Evolutionary conservation across 2,329 filamentous ascomycete species (phyloP).

Genomic region (Aureobasidium sp.): DNA sequence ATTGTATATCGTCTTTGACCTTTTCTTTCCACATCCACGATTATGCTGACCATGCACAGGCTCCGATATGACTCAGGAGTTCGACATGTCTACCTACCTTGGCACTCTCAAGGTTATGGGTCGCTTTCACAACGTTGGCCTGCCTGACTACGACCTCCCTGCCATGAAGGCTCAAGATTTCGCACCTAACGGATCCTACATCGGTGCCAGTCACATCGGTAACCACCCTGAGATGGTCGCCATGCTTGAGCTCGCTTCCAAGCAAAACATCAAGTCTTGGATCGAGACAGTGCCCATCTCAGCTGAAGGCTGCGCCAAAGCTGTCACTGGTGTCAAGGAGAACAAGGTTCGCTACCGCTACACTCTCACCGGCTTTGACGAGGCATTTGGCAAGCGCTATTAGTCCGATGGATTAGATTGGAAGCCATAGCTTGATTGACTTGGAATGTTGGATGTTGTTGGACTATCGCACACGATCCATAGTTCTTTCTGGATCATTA

Average conservation of each 20-base stretch:
- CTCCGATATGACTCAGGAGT: conserved; percentile 56
- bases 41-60: conserved; percentile 21
- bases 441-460: no score
- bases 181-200: conserved; percentile 56
- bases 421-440: no score
- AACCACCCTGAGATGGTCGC: conserved; percentile 37
- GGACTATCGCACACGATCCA: no score
- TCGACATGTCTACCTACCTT: conserved; percentile 62
- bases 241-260: conserved; percentile 37
- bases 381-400: conserved; percentile 48
- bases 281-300: conserved; percentile 61
- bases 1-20: conserved; percentile 32
- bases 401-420: no score
- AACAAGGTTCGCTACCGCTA: conserved; percentile 65
- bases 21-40: no score
- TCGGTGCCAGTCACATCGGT: conserved; percentile 38
- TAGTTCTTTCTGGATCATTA: no score
- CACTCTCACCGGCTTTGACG: conserved; percentile 57
- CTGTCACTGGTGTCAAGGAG: conserved; percentile 57
- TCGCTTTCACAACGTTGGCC: conserved; percentile 65
- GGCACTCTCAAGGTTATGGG: conserved; percentile 69
- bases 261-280: conserved; percentile 39
- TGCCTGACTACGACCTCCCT: conserved; percentile 65
- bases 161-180: conserved; percentile 64
- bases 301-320: conserved; percentile 58